Evolutionary conservation across 2,329 filamentous ascomycete genomes (phyloP).

Genomic region (Fusarium nisikadoi): DNA sequence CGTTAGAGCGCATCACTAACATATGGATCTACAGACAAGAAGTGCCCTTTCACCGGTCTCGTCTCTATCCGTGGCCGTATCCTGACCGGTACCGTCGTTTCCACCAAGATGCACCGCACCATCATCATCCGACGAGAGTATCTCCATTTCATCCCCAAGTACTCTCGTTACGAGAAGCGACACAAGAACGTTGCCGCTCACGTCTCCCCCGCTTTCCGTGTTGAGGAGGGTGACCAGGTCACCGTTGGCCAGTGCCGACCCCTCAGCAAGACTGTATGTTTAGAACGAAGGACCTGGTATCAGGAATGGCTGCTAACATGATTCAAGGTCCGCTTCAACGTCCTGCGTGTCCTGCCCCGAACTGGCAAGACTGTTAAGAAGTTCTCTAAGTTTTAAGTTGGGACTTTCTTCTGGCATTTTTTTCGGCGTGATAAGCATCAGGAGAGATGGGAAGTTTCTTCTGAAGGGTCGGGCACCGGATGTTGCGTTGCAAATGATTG

Average conservation of each 20-base stretch:
- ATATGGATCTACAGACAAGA: constrained; percentile 81
- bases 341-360: constrained; percentile 96
- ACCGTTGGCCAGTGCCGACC: constrained; percentile 99
- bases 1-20: constrained; percentile 40
- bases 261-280: constrained; percentile 98
- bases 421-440: constrained; percentile 64
- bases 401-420: constrained; percentile 63
- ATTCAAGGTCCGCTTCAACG: constrained; percentile 94
- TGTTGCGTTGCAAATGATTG: constrained; percentile 56
- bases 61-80: constrained; percentile 99
- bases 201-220: constrained; percentile 99
- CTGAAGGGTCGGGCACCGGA: constrained; percentile 56
- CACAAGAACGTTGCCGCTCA: constrained; percentile 99
- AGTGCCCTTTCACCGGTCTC: constrained; percentile 99
- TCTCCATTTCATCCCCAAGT: constrained; percentile 99
- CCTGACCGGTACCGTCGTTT: constrained; percentile 98
- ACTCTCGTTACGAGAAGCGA: constrained; percentile 99
- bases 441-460: constrained; percentile 50
- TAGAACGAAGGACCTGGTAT: constrained; percentile 3
- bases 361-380: constrained; percentile 97
- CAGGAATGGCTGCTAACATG: constrained; percentile 38
- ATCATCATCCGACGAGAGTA: constrained; percentile 99
- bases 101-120: constrained; percentile 99
- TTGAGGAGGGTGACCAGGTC: constrained; percentile 99
- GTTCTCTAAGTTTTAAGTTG: constrained; percentile 96